Conservation (phyloP, 371 early-diverging fungal species). For the Syncephalastrum sp. region DNA sequence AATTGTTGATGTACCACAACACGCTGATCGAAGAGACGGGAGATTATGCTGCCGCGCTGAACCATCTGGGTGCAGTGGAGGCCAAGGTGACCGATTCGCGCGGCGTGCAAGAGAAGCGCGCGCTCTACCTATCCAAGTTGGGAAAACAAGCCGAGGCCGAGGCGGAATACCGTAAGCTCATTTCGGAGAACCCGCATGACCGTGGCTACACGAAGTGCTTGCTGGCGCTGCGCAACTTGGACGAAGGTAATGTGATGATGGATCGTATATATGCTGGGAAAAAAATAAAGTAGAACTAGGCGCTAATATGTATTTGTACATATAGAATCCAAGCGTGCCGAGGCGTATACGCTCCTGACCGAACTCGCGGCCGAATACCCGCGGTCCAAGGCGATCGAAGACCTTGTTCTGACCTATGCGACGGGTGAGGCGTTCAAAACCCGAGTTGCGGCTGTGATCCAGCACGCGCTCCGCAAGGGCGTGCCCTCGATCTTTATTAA, state of each 20-base stretch:
- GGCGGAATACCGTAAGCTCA: constrained; percentile 66
- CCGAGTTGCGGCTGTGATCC: constrained; percentile 64
- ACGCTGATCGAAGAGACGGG: constrained; percentile 79
- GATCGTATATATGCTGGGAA: not conserved
- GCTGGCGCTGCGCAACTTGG: constrained; percentile 47
- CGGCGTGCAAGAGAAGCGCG: constrained; percentile 75
- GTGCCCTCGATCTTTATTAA: constrained; percentile 89
- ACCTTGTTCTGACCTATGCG: constrained; percentile 72
- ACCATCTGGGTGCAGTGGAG: constrained; percentile 72
- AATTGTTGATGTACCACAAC: constrained; percentile 77
- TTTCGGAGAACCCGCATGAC: constrained; percentile 83
- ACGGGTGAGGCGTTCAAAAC: constrained; percentile 71
- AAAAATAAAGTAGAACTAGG: constrained; percentile 5
- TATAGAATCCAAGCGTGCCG: constrained; percentile 19
- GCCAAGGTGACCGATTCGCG: constrained; percentile 71
- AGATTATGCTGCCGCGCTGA: constrained; percentile 72
- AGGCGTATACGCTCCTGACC: constrained; percentile 41
- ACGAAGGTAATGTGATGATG: constrained; percentile 22
- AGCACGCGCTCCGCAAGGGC: constrained; percentile 80
- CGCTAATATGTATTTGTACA: not conserved
- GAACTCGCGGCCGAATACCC: constrained; percentile 75
- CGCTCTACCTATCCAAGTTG: constrained; percentile 62
- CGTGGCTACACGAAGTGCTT: constrained; percentile 69
- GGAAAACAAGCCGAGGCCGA: constrained; percentile 75
- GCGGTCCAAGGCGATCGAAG: constrained; percentile 77